Percentiles rank a stretch among this genome's conserved stretches.
Evolutionary conservation across 306 rosid species (phyloP).

Genomic region (Dicorynia guianensis): DNA sequence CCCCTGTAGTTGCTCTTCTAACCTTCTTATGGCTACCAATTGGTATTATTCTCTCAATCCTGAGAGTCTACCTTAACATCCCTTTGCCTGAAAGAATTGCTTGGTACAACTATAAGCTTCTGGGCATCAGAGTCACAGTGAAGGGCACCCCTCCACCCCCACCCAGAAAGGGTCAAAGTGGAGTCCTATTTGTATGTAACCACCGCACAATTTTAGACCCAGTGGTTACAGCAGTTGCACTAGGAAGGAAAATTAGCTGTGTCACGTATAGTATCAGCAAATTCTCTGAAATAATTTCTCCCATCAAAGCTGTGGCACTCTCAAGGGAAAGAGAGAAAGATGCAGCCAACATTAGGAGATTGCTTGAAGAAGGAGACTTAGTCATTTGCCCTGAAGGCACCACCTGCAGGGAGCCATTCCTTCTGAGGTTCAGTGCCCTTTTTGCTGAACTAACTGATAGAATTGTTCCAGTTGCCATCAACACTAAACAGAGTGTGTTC

Average conservation of each 20-base stretch:
- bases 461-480: slow-evolving; percentile 67
- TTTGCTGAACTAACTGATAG: slow-evolving; percentile 65
- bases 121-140: slow-evolving; percentile 55
- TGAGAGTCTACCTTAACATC: slow-evolving; percentile 61
- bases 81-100: slow-evolving; percentile 61
- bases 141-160: slow-evolving; percentile 67
- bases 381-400: slow-evolving; percentile 75
- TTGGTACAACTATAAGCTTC: slow-evolving; percentile 53
- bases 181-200: slow-evolving; percentile 66
- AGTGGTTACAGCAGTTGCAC: slow-evolving; percentile 54
- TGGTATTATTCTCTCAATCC: slow-evolving; percentile 56
- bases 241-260: slow-evolving; percentile 69
- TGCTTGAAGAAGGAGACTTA: slow-evolving; percentile 68
- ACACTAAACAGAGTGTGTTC: slow-evolving; percentile 64
- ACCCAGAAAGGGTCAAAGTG: slow-evolving; percentile 57
- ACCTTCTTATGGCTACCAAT: slow-evolving; percentile 67
- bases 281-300: slow-evolving; percentile 61
- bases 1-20: slow-evolving; percentile 56
- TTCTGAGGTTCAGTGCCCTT: slow-evolving; percentile 65
- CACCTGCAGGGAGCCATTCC: slow-evolving; percentile 65
- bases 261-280: slow-evolving; percentile 73
- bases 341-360: slow-evolving; percentile 58
- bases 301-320: slow-evolving; percentile 65
- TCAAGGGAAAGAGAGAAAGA: slow-evolving; percentile 68
- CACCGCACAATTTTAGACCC: slow-evolving; percentile 71